Evolutionary conservation across 148 eudicot species (phyloP).

Genomic region (Gaultheria prostrata): DNA sequence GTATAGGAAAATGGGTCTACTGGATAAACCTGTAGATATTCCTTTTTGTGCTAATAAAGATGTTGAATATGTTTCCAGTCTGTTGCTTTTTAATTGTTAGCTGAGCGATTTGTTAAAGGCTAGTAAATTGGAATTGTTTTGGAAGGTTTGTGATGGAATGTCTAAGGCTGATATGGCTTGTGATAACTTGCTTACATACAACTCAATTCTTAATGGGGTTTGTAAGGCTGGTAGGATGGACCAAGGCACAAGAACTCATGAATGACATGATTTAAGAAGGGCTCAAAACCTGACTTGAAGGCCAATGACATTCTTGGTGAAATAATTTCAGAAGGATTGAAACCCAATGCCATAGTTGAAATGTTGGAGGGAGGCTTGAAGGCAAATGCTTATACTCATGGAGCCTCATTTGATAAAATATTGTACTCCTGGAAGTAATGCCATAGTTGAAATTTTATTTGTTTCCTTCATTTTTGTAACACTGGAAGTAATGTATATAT

Average conservation of each 20-base stretch:
- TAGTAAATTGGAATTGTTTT: constrained; percentile 58
- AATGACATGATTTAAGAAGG: constrained; percentile 54
- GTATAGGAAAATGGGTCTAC: constrained; percentile 52
- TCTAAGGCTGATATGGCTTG: constrained; percentile 33
- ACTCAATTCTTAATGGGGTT: constrained; percentile 54
- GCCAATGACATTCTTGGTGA: constrained; percentile 43
- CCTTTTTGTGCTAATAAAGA: constrained; percentile 36
- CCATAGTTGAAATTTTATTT: too few species aligned
- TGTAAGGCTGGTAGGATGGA: constrained; percentile 57
- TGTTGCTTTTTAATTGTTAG: constrained; percentile 64
- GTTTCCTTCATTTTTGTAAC: too few species aligned
- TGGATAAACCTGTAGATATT: constrained; percentile 54
- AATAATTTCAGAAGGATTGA: constrained; percentile 53
- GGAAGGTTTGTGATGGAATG: constrained; percentile 68
- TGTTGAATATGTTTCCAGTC: constrained; percentile 43
- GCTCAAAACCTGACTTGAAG: constrained; percentile 47
- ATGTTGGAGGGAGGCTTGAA: constrained; percentile 56
- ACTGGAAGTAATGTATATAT: not conserved
- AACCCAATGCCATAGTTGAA: constrained; percentile 56
- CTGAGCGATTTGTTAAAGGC: constrained; percentile 61
- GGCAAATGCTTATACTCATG: constrained; percentile 70
- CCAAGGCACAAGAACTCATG: constrained; percentile 48
- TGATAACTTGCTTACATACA: constrained; percentile 55
- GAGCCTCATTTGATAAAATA: too few species aligned
- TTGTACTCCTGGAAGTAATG: too few species aligned